Evolutionary conservation across 2,329 filamentous ascomycete species (phyloP).

Genomic region (Salinomyces thailandicus): DNA sequence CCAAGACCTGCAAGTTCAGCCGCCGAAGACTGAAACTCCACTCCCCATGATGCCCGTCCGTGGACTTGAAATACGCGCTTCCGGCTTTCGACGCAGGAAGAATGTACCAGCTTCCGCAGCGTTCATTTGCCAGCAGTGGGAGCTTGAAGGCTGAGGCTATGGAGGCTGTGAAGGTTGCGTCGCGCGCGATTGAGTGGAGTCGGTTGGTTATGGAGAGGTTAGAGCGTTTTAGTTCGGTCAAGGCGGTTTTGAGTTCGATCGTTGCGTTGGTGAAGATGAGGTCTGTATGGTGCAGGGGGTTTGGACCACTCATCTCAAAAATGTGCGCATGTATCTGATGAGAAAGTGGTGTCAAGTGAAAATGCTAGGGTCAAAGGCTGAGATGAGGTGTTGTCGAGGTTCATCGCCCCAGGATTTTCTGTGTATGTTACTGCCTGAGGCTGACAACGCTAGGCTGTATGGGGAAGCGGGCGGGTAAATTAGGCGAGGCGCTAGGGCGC

Average conservation of each 20-base stretch:
- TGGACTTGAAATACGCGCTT: slow-evolving; percentile 94
- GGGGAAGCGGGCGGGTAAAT: no score
- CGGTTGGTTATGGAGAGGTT: slow-evolving; percentile 74
- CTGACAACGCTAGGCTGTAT: no score
- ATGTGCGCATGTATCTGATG: no score
- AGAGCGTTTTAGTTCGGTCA: slow-evolving; percentile 62
- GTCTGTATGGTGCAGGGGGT: no score
- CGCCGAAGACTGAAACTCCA: slow-evolving; percentile 83
- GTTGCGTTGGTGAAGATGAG: slow-evolving; percentile 46
- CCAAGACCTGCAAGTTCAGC: slow-evolving; percentile 72
- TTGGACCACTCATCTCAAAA: no score
- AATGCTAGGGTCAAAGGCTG: no score
- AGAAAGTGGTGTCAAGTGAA: no score
- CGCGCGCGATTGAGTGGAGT: slow-evolving; percentile 63
- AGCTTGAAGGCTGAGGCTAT: slow-evolving; percentile 49
- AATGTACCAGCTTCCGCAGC: slow-evolving; percentile 95
- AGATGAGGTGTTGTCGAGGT: no score
- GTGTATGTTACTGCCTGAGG: no score
- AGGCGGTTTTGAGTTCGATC: slow-evolving; percentile 58
- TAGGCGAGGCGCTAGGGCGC: no score
- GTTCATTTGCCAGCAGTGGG: slow-evolving; percentile 81
- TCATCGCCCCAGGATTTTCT: no score
- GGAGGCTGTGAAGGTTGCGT: slow-evolving; percentile 61
- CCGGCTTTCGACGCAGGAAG: slow-evolving; percentile 51
- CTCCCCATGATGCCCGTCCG: slow-evolving; percentile 81